Percentiles rank a stretch among this genome's conserved stretches.
Conservation (phyloP, 23 red algal species). For the Agarophyton chilense region DNA sequence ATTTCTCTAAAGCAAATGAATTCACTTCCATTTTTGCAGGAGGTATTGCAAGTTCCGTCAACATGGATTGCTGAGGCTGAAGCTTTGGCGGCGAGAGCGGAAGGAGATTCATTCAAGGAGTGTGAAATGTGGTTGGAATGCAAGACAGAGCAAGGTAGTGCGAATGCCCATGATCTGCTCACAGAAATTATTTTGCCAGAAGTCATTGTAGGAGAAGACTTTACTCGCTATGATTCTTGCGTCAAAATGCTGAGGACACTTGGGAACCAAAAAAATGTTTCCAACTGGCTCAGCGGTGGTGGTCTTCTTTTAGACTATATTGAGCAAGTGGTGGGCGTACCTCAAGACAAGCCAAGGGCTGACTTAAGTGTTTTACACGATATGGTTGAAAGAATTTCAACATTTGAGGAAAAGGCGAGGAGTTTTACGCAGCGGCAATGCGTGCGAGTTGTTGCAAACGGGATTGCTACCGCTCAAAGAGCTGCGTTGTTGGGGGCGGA, state of each 20-base stretch:
- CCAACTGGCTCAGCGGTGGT: constrained; percentile 36
- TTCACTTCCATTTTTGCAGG: constrained; percentile 4
- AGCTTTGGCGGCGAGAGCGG: constrained; percentile 19
- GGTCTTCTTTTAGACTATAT: constrained; percentile 61
- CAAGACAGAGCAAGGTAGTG: constrained; percentile 19
- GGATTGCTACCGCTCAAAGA: constrained; percentile 54
- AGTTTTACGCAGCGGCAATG: constrained; percentile 7
- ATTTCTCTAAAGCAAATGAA: not conserved
- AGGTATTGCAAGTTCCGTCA: constrained; percentile 33
- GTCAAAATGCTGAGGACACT: not conserved
- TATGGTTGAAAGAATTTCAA: constrained; percentile 22
- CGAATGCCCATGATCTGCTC: constrained; percentile 22
- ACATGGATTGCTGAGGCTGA: constrained; percentile 48
- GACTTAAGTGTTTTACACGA: constrained; percentile 16
- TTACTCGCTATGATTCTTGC: not conserved
- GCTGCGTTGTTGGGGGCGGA: constrained; percentile 3
- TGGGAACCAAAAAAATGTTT: constrained; percentile 12
- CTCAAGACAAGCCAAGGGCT: constrained; percentile 8
- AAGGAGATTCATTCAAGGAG: constrained; percentile 21
- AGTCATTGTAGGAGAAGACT: constrained; percentile 26
- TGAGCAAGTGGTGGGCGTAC: constrained; percentile 33
- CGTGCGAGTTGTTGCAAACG: constrained; percentile 38
- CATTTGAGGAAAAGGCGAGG: constrained; percentile 21
- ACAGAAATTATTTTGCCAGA: constrained; percentile 39
- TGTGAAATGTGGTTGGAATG: constrained; percentile 46